A percentile compares a stretch with the other conserved stretches of the same genome.
Evolutionary conservation across 257 asterid genomes (phyloP).

Genomic region (Ocimum tenuiflorum): DNA sequence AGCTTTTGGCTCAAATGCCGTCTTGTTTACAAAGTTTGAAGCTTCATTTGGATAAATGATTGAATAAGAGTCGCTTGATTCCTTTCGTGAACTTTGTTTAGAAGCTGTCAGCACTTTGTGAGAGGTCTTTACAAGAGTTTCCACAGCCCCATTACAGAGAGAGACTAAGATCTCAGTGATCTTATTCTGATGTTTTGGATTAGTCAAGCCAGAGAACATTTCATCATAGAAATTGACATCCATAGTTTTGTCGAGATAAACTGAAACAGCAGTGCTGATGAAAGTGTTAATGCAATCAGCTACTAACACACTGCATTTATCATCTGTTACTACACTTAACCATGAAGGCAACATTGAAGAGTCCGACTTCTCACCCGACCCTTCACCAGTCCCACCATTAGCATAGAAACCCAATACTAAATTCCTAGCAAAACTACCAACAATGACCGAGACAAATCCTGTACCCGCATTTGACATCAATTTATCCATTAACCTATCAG

Average conservation of each 20-base stretch:
- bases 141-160: conserved; percentile 82
- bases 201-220: conserved; percentile 72
- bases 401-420: conserved; percentile 68
- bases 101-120: conserved; percentile 75
- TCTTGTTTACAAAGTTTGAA: conserved; percentile 16
- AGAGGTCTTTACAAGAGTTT: conserved; percentile 84
- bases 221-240: conserved; percentile 74
- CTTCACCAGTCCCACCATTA: conserved; percentile 26
- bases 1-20: conserved; percentile 28
- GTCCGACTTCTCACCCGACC: conserved; percentile 27
- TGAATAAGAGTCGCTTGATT: conserved; percentile 26
- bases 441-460: conserved; percentile 69
- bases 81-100: conserved; percentile 27
- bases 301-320: conserved; percentile 50
- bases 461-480: conserved; percentile 74
- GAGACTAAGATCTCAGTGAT: conserved; percentile 60
- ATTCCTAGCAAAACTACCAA: conserved; percentile 85
- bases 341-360: conserved; percentile 40
- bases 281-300: conserved; percentile 77
- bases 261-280: conserved; percentile 76
- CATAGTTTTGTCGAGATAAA: conserved; percentile 92
- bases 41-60: conserved; percentile 31
- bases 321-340: conserved; percentile 51
- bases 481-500: conserved; percentile 62
- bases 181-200: conserved; percentile 77